phyloP scores from a whole-genome alignment of 2,329 filamentous ascomycete genomes.

The Metarhizium robertsii region DNA sequence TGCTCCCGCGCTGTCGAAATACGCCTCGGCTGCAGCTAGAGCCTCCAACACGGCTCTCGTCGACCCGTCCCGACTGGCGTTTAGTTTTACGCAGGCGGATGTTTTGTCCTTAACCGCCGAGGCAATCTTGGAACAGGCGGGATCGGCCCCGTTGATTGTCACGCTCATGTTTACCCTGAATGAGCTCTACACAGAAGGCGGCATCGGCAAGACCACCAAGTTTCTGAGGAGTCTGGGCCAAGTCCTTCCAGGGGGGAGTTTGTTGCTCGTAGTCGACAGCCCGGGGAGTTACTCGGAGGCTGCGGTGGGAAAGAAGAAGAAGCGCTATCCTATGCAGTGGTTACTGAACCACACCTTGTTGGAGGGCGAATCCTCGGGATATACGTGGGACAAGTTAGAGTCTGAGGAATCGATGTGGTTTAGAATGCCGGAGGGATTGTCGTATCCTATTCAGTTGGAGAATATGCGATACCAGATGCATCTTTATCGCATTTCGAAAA shows the following conservation, averaged over 20 bases:
- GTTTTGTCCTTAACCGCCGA: constrained; percentile 31
- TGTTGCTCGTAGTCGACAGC: constrained; percentile 83
- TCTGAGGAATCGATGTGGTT: constrained; percentile 80
- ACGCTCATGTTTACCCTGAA: constrained; percentile 93
- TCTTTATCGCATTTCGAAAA: constrained; percentile 47
- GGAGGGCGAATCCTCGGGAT: constrained; percentile 24
- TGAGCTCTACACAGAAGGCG: constrained; percentile 76
- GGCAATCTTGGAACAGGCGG: constrained; percentile 23
- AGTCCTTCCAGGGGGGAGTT: constrained; percentile 44
- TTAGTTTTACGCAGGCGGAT: constrained; percentile 38
- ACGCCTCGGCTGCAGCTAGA: constrained; percentile 38
- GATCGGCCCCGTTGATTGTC: constrained; percentile 42
- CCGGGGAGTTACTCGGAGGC: constrained; percentile 89
- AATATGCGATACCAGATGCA: constrained; percentile 95
- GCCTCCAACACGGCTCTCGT: constrained; percentile 38
- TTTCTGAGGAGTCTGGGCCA: constrained; percentile 64
- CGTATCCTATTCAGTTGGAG: constrained; percentile 79
- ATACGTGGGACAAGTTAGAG: constrained; percentile 64
- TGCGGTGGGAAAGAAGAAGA: constrained; percentile 50
- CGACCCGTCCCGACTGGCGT: constrained; percentile 23
- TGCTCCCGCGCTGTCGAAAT: constrained; percentile 39
- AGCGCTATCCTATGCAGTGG: constrained; percentile 88
- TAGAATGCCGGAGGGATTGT: constrained; percentile 55
- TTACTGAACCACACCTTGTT: constrained; percentile 75
- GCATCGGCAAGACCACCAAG: constrained; percentile 62